These are phyloP conservation scores for Apiotrichum akiyoshidainum DNA, from an alignment of 1,284 basidiomycete species.

Conservation along the genomic window DNA sequence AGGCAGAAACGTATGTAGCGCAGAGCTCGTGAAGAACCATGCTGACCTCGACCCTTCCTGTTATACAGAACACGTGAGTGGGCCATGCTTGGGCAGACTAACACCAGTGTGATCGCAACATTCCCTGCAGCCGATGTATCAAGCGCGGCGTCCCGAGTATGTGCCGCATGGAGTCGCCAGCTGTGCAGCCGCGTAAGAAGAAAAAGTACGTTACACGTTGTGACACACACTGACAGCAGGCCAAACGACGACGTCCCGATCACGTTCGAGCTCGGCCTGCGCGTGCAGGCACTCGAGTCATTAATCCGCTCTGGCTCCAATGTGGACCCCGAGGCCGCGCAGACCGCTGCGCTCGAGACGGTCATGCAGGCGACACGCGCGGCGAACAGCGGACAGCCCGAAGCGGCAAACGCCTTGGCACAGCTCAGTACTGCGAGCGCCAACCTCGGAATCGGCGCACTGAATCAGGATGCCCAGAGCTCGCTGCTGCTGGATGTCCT, in stretches of 20 bases:
- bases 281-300: slow-evolving; percentile 45
- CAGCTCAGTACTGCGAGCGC: slow-evolving; percentile 34
- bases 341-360: slow-evolving; percentile 41
- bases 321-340: slow-evolving; percentile 38
- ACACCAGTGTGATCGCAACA: slow-evolving; percentile 47
- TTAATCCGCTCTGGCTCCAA: slow-evolving; percentile 41
- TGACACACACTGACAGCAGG: slow-evolving; percentile 7
- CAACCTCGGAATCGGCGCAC: slow-evolving; percentile 28
- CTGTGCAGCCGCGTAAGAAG: slow-evolving; percentile 36
- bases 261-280: slow-evolving; percentile 40
- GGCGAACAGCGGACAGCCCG: slow-evolving; percentile 39
- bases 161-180: slow-evolving; percentile 47
- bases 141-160: slow-evolving; percentile 46
- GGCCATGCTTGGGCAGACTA: too few species aligned
- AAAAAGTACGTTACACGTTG: slow-evolving; percentile 30
- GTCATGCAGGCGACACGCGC: slow-evolving; percentile 45
- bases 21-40: background rate
- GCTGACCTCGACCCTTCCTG: slow-evolving; percentile 13
- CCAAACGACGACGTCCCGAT: slow-evolving; percentile 31
- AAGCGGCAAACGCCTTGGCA: slow-evolving; percentile 41
- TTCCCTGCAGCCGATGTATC: slow-evolving; percentile 48
- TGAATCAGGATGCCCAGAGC: slow-evolving; percentile 39
- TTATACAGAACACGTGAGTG: slow-evolving; percentile 42
- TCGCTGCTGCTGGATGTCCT: slow-evolving; percentile 45
- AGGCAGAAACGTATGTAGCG: slow-evolving; percentile 36